Evolutionary conservation across 345 rosid species (phyloP), one percentile per base, ranked within the genome.

Genomic region (Syzygium oleosum): DNA sequence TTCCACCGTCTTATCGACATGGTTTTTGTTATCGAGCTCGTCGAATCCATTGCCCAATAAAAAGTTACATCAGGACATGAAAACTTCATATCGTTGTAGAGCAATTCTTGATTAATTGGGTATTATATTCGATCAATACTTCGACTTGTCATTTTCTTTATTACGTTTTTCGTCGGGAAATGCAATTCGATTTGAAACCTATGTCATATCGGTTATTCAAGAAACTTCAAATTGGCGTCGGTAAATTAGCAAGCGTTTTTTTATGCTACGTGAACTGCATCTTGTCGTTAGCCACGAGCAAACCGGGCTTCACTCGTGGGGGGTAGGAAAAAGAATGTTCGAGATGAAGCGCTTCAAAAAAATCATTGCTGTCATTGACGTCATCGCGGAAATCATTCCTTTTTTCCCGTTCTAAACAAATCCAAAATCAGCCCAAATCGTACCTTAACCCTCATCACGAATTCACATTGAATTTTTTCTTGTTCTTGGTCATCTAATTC

Each of bases 151-250:
- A 2, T 61, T 61, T 61, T n/a, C 73, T n/a, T n/a, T 61, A 14
- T 61, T 61, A 3, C 29, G 15, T n/a, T n/a, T 61, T n/a, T 4
- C 0, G 0, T 3, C 0, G 2, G 2, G 19, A 0, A 61, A n/a
- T 61, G 73, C 15, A 61, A 61, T n/a, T 61, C n/a, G 73, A 61
- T n/a, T 61, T 13, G 4, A 16, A 16, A 61, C 2, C 16, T 16
- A 61, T n/a, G 19, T 61, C 34, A n/a, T 2, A 7, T 61, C 0
- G 2, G 5, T 61, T n/a, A 61, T 61, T n/a, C 34, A 61, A 61
- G 73, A 61, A 61, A 14, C n/a, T 61, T 0, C 29, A 2, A n/a
- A n/a, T n/a, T n/a, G 34, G n/a, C 2, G 0, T 61, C 0, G 19
- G 19, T 61, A 61, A n/a, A 61, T 61, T 61, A 27, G 34, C 0